Conservation (phyloP, 257 asterid species). For the Solanum bukasovii region DNA sequence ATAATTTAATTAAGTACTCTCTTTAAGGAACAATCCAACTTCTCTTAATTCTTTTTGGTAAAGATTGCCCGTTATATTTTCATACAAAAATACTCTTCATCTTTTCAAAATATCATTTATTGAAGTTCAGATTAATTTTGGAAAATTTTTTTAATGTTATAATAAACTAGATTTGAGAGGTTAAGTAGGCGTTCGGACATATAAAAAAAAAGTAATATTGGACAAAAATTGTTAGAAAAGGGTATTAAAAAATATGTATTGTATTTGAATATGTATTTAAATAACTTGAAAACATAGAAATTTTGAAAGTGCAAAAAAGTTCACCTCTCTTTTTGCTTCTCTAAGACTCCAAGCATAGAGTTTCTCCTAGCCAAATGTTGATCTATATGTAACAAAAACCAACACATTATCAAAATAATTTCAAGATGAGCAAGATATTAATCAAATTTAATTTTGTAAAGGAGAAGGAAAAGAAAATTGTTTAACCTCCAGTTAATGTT, state of each 20-base stretch:
- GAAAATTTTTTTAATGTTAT: too few relatives aligned
- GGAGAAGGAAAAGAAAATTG: neutral
- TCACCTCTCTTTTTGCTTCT: neutral
- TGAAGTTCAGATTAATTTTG: too few relatives aligned
- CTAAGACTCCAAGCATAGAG: neutral
- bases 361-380: neutral
- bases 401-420: neutral
- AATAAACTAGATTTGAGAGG: too few relatives aligned
- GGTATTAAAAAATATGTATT: neutral
- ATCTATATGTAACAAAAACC: neutral
- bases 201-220: too few relatives aligned
- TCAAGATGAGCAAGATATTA: neutral
- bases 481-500: neutral
- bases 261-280: neutral
- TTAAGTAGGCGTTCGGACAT: too few relatives aligned
- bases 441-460: neutral
- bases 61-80: too few relatives aligned
- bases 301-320: neutral
- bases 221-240: too few relatives aligned
- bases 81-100: too few relatives aligned
- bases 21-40: too few relatives aligned
- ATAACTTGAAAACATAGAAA: neutral
- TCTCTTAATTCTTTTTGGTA: too few relatives aligned
- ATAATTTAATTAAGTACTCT: neutral
- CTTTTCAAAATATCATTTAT: too few relatives aligned